These are phyloP conservation scores for Diaporthe sp. DNA, from an alignment of 2,329 filamentous ascomycete genomes.

Conservation along the genomic window DNA sequence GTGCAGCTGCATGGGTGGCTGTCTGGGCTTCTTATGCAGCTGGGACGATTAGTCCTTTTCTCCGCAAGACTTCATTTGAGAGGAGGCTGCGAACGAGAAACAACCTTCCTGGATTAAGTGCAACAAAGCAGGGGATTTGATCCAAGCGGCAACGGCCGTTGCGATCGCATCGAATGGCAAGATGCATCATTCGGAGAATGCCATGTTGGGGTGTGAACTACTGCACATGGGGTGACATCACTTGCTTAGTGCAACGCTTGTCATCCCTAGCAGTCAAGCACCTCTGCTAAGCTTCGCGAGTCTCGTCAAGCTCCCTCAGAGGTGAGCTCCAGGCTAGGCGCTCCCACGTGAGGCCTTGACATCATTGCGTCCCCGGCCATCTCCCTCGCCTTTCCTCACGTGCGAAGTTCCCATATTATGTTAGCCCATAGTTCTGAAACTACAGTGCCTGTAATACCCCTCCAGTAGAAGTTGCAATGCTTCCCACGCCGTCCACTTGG, in stretches of 20 bases:
- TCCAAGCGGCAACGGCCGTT: not conserved
- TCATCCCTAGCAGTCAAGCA: not conserved
- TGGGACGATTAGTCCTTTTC: not conserved
- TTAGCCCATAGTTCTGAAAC: not conserved
- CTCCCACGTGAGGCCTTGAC: conserved; percentile 22
- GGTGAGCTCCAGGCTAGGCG: not conserved
- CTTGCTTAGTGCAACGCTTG: not conserved
- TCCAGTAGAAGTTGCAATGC: not conserved
- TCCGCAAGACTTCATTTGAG: not conserved
- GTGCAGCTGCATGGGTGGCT: conserved; percentile 8
- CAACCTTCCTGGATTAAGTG: not conserved
- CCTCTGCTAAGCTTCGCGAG: not conserved
- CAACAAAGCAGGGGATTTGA: not conserved
- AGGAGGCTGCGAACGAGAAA: not conserved
- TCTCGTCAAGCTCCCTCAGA: not conserved
- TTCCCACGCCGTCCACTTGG: not conserved
- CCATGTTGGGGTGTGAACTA: not conserved
- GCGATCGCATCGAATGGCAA: not conserved
- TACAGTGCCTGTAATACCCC: no score
- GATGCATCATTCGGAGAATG: conserved; percentile 7
- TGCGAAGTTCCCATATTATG: not conserved
- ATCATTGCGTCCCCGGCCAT: not conserved
- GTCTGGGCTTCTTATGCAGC: no score
- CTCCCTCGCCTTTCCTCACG: not conserved
- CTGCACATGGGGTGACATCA: conserved; percentile 16